A percentile compares a stretch with the other conserved stretches of the same genome.
Evolutionary conservation across 768 basidiomycete species (phyloP).

Genomic region (Boletus rubescentipes): DNA sequence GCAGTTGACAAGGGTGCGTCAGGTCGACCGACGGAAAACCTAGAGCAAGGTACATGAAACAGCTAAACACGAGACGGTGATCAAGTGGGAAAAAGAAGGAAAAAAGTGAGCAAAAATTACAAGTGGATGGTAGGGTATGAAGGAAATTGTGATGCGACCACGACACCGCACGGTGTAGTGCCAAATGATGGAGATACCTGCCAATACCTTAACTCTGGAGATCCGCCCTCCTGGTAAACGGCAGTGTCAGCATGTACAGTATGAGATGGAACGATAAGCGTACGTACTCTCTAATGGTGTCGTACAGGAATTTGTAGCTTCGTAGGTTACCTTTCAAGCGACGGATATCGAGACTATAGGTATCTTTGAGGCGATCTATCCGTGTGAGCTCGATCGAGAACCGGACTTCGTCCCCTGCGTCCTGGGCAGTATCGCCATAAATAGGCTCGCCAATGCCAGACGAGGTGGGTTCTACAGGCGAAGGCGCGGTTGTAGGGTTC

Average conservation of each 20-base stretch:
- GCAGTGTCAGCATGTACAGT: constrained; percentile 8
- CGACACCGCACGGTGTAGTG: background rate
- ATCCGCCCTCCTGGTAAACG: constrained; percentile 34
- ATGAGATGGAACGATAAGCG: constrained; percentile 8
- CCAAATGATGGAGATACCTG: constrained; percentile 24
- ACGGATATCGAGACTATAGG: constrained; percentile 90
- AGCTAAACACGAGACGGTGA: constrained; percentile 11
- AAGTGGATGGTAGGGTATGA: constrained; percentile 32
- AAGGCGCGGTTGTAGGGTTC: constrained; percentile 21
- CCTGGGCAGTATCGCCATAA: constrained; percentile 80
- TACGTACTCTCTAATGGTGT: constrained; percentile 81
- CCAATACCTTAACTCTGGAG: constrained; percentile 35
- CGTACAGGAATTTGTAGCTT: constrained; percentile 91
- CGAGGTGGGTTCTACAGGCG: constrained; percentile 39
- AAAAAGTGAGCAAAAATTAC: constrained; percentile 19
- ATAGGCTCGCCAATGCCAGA: constrained; percentile 46
- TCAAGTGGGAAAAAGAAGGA: background rate
- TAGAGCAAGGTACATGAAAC: constrained; percentile 26
- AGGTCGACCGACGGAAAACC: constrained; percentile 14
- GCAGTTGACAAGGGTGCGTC: constrained; percentile 16
- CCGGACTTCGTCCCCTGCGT: constrained; percentile 93
- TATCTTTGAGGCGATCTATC: constrained; percentile 85
- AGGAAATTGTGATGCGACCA: constrained; percentile 7
- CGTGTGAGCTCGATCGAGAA: constrained; percentile 94
- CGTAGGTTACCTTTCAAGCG: constrained; percentile 89